These are phyloP conservation scores for Ogataea pini DNA, from an alignment of 805 yeast genomes.

Conservation along the genomic window DNA sequence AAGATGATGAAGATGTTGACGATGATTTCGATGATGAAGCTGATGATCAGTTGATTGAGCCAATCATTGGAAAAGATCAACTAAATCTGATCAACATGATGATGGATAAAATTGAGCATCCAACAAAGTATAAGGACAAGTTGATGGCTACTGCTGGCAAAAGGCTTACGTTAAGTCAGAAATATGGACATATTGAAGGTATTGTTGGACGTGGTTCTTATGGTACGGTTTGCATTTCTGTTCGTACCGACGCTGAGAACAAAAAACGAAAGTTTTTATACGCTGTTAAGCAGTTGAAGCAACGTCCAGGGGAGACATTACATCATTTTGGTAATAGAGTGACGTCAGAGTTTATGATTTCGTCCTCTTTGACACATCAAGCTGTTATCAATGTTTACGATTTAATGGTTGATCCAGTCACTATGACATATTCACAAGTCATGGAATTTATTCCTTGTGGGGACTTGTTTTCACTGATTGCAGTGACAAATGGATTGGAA, in stretches of 20 bases:
- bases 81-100: slow-evolving; percentile 48
- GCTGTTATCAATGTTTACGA: slow-evolving; percentile 79
- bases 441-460: slow-evolving; percentile 97
- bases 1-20: slow-evolving; percentile 34
- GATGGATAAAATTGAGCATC: slow-evolving; percentile 47
- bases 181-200: slow-evolving; percentile 54
- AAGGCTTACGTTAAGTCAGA: slow-evolving; percentile 41
- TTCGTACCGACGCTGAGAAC: slow-evolving; percentile 42
- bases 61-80: slow-evolving; percentile 53
- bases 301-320: slow-evolving; percentile 57
- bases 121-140: slow-evolving; percentile 37
- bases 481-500: slow-evolving; percentile 53
- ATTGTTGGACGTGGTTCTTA: slow-evolving; percentile 50
- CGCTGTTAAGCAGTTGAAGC: slow-evolving; percentile 77
- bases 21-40: slow-evolving; percentile 40
- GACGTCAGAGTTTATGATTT: slow-evolving; percentile 87
- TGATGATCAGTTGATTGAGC: slow-evolving; percentile 42
- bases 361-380: slow-evolving; percentile 71
- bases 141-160: slow-evolving; percentile 24
- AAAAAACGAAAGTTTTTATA: slow-evolving; percentile 47
- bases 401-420: slow-evolving; percentile 68
- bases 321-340: slow-evolving; percentile 66
- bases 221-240: slow-evolving; percentile 47
- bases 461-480: slow-evolving; percentile 64
- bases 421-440: slow-evolving; percentile 78